Evolutionary conservation across 2,329 filamentous ascomycete genomes (phyloP).

Genomic region (Ceratocystis alfenasii): DNA sequence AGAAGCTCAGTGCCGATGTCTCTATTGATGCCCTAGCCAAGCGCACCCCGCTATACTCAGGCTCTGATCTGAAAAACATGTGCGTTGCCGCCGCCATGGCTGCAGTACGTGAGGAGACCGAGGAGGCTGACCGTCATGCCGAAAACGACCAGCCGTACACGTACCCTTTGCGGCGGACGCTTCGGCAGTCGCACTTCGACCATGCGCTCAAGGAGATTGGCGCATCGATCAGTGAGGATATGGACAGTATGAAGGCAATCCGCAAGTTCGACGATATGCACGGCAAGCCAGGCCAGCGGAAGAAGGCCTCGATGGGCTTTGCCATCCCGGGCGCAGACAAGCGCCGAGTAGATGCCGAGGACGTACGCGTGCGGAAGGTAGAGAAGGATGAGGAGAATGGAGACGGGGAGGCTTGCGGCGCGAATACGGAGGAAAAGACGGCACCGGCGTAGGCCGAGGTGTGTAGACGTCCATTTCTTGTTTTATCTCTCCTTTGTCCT

Average conservation of each 20-base stretch:
- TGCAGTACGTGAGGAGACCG: constrained; percentile 62
- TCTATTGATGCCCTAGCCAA: constrained; percentile 51
- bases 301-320: constrained; percentile 46
- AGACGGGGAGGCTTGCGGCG: not conserved
- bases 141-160: constrained; percentile 25
- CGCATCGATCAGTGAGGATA: constrained; percentile 87
- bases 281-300: constrained; percentile 47
- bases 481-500: not conserved
- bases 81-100: constrained; percentile 69
- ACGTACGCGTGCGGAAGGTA: constrained; percentile 34
- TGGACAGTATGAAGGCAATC: constrained; percentile 74
- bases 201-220: constrained; percentile 78
- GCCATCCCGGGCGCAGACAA: constrained; percentile 33
- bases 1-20: constrained; percentile 49
- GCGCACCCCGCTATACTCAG: constrained; percentile 65
- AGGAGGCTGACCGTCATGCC: constrained; percentile 30
- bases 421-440: not conserved
- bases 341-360: constrained; percentile 32
- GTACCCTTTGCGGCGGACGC: constrained; percentile 28
- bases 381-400: not conserved
- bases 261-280: constrained; percentile 94
- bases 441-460: not conserved
- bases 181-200: constrained; percentile 65
- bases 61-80: constrained; percentile 72
- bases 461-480: not conserved